These are phyloP conservation scores for Polytrichum formosum DNA, from an alignment of 225 moss, liverwort and hornwort species.

Conservation along the genomic window DNA sequence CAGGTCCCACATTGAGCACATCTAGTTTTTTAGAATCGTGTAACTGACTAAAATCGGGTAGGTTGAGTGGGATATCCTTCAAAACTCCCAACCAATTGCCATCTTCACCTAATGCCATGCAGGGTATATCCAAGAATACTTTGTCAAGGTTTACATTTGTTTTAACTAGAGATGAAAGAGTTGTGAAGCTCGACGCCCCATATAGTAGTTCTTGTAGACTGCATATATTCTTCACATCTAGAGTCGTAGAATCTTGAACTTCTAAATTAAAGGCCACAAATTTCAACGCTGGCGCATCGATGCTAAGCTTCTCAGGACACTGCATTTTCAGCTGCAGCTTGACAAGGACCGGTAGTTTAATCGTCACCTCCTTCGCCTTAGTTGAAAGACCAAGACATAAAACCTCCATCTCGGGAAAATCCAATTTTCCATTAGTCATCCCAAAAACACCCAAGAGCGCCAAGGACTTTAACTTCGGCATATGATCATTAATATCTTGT, in stretches of 20 bases:
- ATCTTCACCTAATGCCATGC: conserved; percentile 67
- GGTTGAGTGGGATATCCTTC: conserved; percentile 17
- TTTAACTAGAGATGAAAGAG: conserved; percentile 13
- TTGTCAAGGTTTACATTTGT: conserved; percentile 19
- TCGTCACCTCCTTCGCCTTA: conserved; percentile 10
- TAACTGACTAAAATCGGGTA: conserved; percentile 41
- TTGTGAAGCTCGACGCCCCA: conserved; percentile 32
- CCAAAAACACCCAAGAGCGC: conserved; percentile 42
- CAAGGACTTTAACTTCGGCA: conserved; percentile 36
- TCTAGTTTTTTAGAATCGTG: conserved; percentile 19
- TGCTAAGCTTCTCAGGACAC: conserved; percentile 22
- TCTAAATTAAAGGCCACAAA: conserved; percentile 41
- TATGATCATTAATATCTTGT: conserved; percentile 25
- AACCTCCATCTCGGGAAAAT: conserved; percentile 19
- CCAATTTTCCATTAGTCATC: conserved; percentile 7
- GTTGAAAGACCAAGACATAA: conserved; percentile 46
- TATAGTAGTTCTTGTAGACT: conserved; percentile 31
- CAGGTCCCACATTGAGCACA: conserved; percentile 62
- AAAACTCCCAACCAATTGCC: conserved; percentile 46
- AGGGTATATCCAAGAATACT: conserved; percentile 61
- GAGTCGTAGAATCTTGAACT: not conserved
- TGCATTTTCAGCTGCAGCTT: conserved; percentile 50
- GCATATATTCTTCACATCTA: conserved; percentile 4
- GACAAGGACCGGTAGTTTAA: conserved; percentile 29
- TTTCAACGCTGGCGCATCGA: conserved; percentile 12